Base-by-base conservation (phyloP, 176 grass and related monocot genomes). In the Raddia distichophylla region DNA sequence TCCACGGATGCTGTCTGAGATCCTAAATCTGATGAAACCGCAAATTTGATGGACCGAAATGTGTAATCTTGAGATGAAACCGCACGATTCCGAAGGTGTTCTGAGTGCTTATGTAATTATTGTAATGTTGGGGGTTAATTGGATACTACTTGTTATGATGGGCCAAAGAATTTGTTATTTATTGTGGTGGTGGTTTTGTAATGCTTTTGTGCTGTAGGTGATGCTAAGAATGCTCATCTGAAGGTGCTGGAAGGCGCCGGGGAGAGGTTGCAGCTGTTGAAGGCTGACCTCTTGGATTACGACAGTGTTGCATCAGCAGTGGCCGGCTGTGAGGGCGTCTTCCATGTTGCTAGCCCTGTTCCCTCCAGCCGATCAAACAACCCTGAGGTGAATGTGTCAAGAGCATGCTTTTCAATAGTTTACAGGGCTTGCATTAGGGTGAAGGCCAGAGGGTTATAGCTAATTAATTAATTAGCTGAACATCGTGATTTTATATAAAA, bases 281-380 rank as follows among this genome's bases (percentile, higher is more conserved):
- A 76, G 67, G 91, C 87, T 5, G 87, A 97, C 83, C 75, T 97
- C 47, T 73, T 92, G 49, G 89, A 94, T 64, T 90, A 76, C 32
- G 34, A 13, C 58, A 88, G 86, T 15, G 45, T 92, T 6, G 76
- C 69, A 13, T 77, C 83, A 9, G 87, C 88, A 1, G 45, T 97
- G 64, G 65, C 83, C 0, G 86, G 95, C 17, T 94, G 90, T 61
- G 92, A 89, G 71, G 90, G 83, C 12, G 86, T 94, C 60, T 94
- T 97, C 66, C 95, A 97, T 78, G 86, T 90, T n/a, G 95, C 90
- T 20, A 89, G 92, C 69, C 90, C 95, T 69, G 95, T 94, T 20
- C 92, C 90, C 35, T 63, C 73, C 1, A 3, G 17, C 63, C 87
- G 77, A 80, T 85, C 87, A 57, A 69, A 77, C 34, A 86, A 93